Base-by-base conservation (phyloP, 2,329 filamentous ascomycete species). In the Fusarium nelsonii region DNA sequence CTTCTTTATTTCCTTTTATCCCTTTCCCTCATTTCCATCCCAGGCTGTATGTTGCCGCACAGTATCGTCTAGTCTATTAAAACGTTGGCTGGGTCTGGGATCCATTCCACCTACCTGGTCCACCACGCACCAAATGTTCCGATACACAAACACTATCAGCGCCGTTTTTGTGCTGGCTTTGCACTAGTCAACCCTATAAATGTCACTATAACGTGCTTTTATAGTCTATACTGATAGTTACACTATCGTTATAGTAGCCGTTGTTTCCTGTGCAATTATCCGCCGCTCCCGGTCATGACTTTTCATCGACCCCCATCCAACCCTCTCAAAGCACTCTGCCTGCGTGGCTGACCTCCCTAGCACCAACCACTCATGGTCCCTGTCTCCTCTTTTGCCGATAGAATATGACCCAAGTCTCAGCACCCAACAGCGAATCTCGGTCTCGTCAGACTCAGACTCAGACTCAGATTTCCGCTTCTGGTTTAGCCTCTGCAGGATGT, bases 361-460 rank as follows among this genome's bases (percentile, higher is more conserved):
- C 6, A 71, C 58, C 52, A 71, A 36, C 23, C 65, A 40, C 39
- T 71, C 56, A 15, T 69, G 51, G 12, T 60, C 48, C 14, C 28
- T 57, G 6, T 49, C 4, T 44, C 26, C 26, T 36, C 32, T 23
- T 26, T 26, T 40, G 11, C 28, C 44, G 7, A 41, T 23, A 8
- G 63, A 34, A 46, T 67, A 71, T 16, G 52, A 39, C 6, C 69
- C 69, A 6, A 71, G 44, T 44, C 55, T 64, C 46, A 71, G 30
- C 9, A 58, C 54, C 69, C 69, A 71, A 18, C 69, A 71, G 4
- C 18, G 46, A 32, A 69, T 62, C 14, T 36, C 45, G 9, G 14
- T 26, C 18, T 23, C 18, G 9, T 23, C n/a, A 40, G 33, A 41
- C 12, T 28, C n/a, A 50, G 16, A 28, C 8, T 28, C 16, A 10